Evolutionary conservation across 2,329 filamentous ascomycete genomes (phyloP).

Genomic region (Rhytidhysteron rufulum): DNA sequence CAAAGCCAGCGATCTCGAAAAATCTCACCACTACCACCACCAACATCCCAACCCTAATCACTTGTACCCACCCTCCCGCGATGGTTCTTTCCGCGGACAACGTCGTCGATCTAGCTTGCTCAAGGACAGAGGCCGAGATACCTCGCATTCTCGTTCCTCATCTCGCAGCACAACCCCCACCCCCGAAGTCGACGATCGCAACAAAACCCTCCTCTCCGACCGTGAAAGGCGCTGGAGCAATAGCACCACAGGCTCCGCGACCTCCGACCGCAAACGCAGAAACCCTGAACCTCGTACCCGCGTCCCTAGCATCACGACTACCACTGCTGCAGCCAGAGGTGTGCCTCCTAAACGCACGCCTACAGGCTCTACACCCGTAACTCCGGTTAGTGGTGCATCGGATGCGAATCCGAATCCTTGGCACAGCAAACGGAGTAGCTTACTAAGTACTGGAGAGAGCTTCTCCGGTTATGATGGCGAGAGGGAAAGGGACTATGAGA

Average conservation of each 20-base stretch:
- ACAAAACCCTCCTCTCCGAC: neutral
- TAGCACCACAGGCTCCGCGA: slow-evolving; percentile 10
- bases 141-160: slow-evolving; percentile 11
- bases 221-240: slow-evolving; percentile 9
- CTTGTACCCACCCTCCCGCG: slow-evolving; percentile 1
- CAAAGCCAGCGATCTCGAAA: slow-evolving; percentile 26
- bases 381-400: slow-evolving; percentile 1
- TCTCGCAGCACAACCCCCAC: slow-evolving; percentile 11
- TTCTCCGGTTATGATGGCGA: slow-evolving; percentile 1
- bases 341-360: neutral
- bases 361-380: slow-evolving; percentile 6
- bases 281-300: neutral
- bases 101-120: slow-evolving; percentile 8
- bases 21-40: slow-evolving; percentile 16
- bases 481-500: neutral
- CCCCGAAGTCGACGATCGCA: slow-evolving; percentile 8
- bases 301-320: slow-evolving; percentile 1
- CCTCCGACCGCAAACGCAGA: slow-evolving; percentile 1
- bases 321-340: neutral
- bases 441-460: slow-evolving; percentile 8
- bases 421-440: slow-evolving; percentile 7
- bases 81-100: slow-evolving; percentile 6
- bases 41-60: no score
- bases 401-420: slow-evolving; percentile 1
- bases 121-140: slow-evolving; percentile 7